A percentile compares a stretch with the other conserved stretches of the same genome.
phyloP scores from a whole-genome alignment of 1,284 basidiomycete genomes.

The Pascua guehoae region DNA sequence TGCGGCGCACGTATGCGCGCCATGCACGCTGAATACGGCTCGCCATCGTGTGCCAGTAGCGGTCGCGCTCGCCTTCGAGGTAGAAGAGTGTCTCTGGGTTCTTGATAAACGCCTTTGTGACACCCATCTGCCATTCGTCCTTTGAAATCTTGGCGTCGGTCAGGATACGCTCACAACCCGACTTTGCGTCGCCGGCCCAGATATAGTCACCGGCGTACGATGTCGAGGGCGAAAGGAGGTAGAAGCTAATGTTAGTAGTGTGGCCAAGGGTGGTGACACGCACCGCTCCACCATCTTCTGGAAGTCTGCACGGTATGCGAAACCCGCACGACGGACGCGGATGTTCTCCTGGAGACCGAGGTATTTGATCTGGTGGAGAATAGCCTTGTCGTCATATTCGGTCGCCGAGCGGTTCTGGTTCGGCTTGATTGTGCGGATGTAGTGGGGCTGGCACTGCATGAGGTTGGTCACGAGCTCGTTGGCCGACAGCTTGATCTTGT shows the following conservation, averaged over 20 bases:
- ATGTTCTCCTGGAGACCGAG: constrained; percentile 99
- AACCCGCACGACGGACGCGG: constrained; percentile 91
- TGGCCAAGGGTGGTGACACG: constrained; percentile 18
- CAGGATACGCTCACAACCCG: constrained; percentile 89
- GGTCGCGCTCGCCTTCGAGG: constrained; percentile 95
- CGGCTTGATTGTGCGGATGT: constrained; percentile 99
- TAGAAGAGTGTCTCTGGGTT: constrained; percentile 99
- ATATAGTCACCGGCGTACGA: constrained; percentile 99
- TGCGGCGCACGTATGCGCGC: constrained; percentile 92
- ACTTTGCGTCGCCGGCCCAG: constrained; percentile 85
- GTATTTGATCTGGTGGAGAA: constrained; percentile 98
- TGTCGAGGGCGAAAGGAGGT: constrained; percentile 87
- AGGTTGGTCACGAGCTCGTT: constrained; percentile 92
- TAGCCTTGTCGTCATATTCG: constrained; percentile 92
- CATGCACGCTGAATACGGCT: constrained; percentile 92
- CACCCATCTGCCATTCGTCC: constrained; percentile 99
- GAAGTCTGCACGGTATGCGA: constrained; percentile 83
- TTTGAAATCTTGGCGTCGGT: constrained; percentile 91
- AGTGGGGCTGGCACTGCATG: constrained; percentile 94
- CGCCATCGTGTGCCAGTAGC: constrained; percentile 99
- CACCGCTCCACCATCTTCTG: constrained; percentile 93
- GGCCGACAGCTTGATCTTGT: constrained; percentile 94
- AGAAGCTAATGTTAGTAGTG: constrained; percentile 59
- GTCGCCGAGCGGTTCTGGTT: constrained; percentile 91
- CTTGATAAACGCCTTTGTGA: constrained; percentile 99